phyloP scores from a whole-genome alignment of 2,329 filamentous ascomycete species.

The Capronia coronata region DNA sequence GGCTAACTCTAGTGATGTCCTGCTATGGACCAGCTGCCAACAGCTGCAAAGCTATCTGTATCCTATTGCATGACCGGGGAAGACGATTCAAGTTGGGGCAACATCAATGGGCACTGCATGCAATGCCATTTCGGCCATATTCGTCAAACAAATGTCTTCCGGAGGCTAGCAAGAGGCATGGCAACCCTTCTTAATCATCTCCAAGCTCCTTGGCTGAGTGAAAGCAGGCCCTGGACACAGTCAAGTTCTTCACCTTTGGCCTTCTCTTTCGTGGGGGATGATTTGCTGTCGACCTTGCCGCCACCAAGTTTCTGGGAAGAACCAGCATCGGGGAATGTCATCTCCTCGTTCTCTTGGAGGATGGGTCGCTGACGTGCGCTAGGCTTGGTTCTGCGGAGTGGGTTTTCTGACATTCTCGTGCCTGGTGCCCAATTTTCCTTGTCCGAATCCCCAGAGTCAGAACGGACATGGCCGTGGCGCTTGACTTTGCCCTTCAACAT shows the following conservation, averaged over 20 bases:
- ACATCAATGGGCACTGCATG: background rate
- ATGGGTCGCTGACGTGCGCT: constrained; percentile 35
- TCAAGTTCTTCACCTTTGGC: constrained; percentile 71
- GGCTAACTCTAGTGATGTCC: background rate
- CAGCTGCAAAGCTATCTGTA: background rate
- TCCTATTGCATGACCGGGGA: background rate
- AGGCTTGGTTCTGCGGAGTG: constrained; percentile 47
- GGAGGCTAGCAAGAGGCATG: background rate
- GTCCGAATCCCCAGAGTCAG: constrained; percentile 68
- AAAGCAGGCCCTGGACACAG: constrained; percentile 81
- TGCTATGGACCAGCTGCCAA: background rate
- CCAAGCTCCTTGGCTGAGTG: constrained; percentile 90
- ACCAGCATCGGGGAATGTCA: constrained; percentile 19
- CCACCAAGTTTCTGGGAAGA: constrained; percentile 6
- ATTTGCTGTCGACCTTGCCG: background rate
- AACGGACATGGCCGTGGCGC: constrained; percentile 37
- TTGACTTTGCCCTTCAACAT: constrained; percentile 28
- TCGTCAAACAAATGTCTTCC: constrained; percentile 3
- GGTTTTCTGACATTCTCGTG: constrained; percentile 42
- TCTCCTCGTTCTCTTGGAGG: constrained; percentile 42
- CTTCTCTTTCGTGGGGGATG: constrained; percentile 38
- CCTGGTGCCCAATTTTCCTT: constrained; percentile 81
- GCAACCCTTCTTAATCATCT: constrained; percentile 41
- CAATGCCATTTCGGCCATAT: background rate
- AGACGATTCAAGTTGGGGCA: constrained; percentile 9